phyloP scores from a whole-genome alignment of 306 rosid species.

The Rosa lucieae region DNA sequence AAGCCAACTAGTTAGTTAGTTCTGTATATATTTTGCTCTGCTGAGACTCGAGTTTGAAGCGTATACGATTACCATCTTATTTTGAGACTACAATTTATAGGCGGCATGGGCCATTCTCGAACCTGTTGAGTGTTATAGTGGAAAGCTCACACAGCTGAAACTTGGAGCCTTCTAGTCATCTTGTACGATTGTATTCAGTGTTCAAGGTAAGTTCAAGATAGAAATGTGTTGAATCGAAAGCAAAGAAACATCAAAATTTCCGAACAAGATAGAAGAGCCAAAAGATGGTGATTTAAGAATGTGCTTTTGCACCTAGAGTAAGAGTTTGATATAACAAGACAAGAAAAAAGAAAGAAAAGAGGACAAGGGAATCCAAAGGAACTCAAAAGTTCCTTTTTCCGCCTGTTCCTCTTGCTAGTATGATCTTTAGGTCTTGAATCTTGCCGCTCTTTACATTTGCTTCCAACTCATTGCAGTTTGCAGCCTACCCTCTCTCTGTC shows the following conservation, averaged over 20 bases:
- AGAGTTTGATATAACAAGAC: conserved; percentile 39
- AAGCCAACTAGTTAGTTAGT: neutral
- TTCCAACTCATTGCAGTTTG: conserved; percentile 52
- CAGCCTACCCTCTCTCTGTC: conserved; percentile 40
- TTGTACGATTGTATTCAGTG: neutral
- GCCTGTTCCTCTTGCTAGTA: conserved; percentile 47
- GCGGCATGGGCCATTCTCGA: neutral
- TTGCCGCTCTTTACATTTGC: conserved; percentile 86
- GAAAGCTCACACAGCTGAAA: neutral
- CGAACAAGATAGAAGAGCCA: neutral
- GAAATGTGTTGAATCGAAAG: neutral
- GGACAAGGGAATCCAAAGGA: conserved; percentile 53
- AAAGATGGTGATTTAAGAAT: conserved; percentile 30
- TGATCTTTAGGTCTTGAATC: conserved; percentile 39
- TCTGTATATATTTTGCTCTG: neutral
- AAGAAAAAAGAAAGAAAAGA: conserved; percentile 37
- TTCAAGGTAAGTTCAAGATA: neutral
- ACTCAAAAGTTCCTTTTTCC: conserved; percentile 43
- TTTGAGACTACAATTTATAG: neutral
- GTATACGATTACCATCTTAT: neutral
- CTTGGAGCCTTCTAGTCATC: neutral
- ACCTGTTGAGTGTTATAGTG: neutral
- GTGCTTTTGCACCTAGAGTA: conserved; percentile 40
- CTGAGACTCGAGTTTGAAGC: neutral
- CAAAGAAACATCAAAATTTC: conserved; percentile 2